Conservation (phyloP, 1,284 basidiomycete species). For the Apiotrichum akiyoshidainum region DNA sequence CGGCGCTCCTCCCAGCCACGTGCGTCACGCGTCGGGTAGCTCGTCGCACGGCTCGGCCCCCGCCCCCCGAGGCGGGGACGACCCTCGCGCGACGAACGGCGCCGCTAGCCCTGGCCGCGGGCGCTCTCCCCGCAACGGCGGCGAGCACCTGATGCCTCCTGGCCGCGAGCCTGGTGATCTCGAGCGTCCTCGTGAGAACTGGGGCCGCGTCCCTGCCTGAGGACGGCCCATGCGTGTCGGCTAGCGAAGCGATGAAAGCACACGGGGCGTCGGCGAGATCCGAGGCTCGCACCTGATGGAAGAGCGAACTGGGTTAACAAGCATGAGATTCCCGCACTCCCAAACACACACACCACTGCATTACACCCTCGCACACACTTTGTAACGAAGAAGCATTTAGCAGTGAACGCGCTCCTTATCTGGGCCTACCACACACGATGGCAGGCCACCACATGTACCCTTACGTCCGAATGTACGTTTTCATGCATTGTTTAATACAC, state of each 20-base stretch:
- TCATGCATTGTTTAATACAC: too few species aligned
- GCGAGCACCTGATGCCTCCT: neutral
- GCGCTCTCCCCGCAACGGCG: neutral
- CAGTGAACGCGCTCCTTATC: neutral
- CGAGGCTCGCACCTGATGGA: neutral
- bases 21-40: conserved; percentile 5
- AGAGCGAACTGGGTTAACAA: neutral
- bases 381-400: neutral
- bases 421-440: too few species aligned
- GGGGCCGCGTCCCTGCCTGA: conserved; percentile 3
- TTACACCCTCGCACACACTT: neutral
- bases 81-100: neutral
- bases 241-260: too few species aligned
- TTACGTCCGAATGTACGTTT: too few species aligned
- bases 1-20: conserved; percentile 2
- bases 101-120: neutral
- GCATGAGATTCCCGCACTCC: neutral
- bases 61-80: neutral
- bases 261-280: neutral
- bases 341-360: too few species aligned
- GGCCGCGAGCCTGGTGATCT: neutral
- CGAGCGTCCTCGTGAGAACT: conserved; percentile 2
- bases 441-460: too few species aligned
- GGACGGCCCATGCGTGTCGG: neutral
- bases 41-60: conserved; percentile 4